Percentiles rank a stretch among this genome's conserved stretches.
These are phyloP conservation scores for Solanum chmielewskii DNA, from an alignment of 257 asterid species.

Conservation along the genomic window DNA sequence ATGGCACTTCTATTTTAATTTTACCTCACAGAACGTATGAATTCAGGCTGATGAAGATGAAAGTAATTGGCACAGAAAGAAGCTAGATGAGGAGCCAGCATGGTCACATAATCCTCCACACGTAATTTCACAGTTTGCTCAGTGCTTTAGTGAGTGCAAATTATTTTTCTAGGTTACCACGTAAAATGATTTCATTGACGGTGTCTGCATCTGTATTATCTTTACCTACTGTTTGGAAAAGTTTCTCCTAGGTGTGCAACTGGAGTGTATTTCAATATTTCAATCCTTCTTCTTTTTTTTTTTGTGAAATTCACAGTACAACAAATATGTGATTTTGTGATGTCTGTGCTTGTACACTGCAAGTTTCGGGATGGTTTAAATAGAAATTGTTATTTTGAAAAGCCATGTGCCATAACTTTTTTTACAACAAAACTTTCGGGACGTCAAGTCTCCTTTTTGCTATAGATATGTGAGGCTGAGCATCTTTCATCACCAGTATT, in stretches of 20 bases:
- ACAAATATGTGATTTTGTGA: not conserved
- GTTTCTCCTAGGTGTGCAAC: not conserved
- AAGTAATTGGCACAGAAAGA: constrained; percentile 43
- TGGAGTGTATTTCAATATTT: not conserved
- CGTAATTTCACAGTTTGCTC: constrained; percentile 71
- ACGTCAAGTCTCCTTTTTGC: not conserved
- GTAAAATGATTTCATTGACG: not conserved
- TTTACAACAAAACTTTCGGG: not conserved
- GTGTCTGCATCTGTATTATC: not conserved
- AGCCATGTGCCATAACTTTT: not conserved
- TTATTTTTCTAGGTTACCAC: not conserved
- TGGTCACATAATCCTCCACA: constrained; percentile 54
- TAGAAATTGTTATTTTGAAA: not conserved
- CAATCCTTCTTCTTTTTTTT: not conserved
- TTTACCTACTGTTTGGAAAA: not conserved
- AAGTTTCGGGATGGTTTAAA: not conserved
- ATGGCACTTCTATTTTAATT: not conserved
- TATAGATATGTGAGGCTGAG: not conserved
- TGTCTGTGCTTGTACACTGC: not conserved
- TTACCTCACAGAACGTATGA: constrained; percentile 15
- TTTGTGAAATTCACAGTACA: not conserved
- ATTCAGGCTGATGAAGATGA: constrained; percentile 83
- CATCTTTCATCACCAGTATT: not conserved
- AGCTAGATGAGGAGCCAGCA: constrained; percentile 39
- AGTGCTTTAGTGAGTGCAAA: constrained; percentile 71